These are phyloP conservation scores for Cenchrus fungigraminus DNA, from an alignment of 176 grass and related monocot genomes.

Conservation along the genomic window DNA sequence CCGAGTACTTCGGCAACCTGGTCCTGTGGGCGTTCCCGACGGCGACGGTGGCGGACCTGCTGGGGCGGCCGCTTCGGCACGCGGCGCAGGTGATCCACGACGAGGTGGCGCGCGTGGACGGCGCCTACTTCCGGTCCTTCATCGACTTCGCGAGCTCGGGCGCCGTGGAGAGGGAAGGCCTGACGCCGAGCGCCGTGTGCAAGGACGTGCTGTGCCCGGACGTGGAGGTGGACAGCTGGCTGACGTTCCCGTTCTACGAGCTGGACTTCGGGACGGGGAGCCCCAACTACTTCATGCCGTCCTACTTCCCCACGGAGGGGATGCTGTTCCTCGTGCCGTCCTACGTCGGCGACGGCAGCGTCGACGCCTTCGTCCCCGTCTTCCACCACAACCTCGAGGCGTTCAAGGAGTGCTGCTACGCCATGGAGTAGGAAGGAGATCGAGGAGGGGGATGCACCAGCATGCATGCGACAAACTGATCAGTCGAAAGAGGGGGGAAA, in stretches of 20 bases:
- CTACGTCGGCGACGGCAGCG: slow-evolving; percentile 68
- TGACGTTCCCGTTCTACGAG: slow-evolving; percentile 75
- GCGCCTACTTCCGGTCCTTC: slow-evolving; percentile 74
- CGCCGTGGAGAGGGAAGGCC: slow-evolving; percentile 41
- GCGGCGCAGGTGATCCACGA: slow-evolving; percentile 61
- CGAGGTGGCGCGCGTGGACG: slow-evolving; percentile 56
- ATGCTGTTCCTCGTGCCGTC: slow-evolving; percentile 69
- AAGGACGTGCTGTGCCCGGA: slow-evolving; percentile 64
- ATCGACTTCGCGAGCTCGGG: slow-evolving; percentile 75
- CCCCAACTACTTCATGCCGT: slow-evolving; percentile 78
- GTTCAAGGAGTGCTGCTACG: slow-evolving; percentile 69
- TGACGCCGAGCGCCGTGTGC: slow-evolving; percentile 45
- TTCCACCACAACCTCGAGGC: slow-evolving; percentile 63
- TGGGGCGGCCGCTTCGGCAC: slow-evolving; percentile 39
- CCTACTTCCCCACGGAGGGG: slow-evolving; percentile 70
- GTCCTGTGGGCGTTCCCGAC: slow-evolving; percentile 77
- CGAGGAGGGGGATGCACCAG: too few relatives aligned
- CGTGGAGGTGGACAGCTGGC: slow-evolving; percentile 82
- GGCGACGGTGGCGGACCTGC: slow-evolving; percentile 43
- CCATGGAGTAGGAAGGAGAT: slow-evolving; percentile 39
- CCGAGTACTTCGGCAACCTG: slow-evolving; percentile 66
- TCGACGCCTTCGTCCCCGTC: slow-evolving; percentile 73
- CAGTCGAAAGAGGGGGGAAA: too few relatives aligned
- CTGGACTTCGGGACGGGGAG: slow-evolving; percentile 72
- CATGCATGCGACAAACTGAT: too few relatives aligned